Base-by-base conservation (phyloP, 768 basidiomycete genomes). In the Xanthoconium purpureum region DNA sequence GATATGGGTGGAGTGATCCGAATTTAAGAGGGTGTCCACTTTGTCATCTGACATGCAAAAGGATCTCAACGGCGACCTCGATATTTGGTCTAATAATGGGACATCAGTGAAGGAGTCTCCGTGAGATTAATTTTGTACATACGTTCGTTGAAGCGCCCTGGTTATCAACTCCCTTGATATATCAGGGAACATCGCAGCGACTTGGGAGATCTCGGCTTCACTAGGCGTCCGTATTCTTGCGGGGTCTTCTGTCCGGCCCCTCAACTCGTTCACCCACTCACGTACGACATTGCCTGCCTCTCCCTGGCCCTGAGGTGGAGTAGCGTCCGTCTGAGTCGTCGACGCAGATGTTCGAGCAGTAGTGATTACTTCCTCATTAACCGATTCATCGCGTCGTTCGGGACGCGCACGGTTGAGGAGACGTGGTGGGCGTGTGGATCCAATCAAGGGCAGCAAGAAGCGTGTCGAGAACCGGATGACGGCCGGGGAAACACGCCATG, bases 161-260 rank as follows among this genome's bases (percentile, higher is more conserved):
- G 94, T 79, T 11, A 95, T 75, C 24, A 84, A 79, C 49, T 91
- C 88, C 47, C 91, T 78, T 37, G 82, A 80, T 30, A 90, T 66
- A 66, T 89, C 83, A 20, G 94, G 93, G 67, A 97, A 97, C 88
- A 97, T 94, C 47, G 73, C 78, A 45, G 82, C 81, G 52, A 95
- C 64, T 46, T 89, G 84, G 9, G 76, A 70, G 50, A 95, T 89
- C 71, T 96, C 94, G 29, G 81, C 76, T 36, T 92, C 89, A 28
- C 80, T 79, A 2, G 91, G 89, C 12, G 85, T 84, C 40, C 89
- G 79, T 50, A 90, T 78, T 20, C 84, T 83, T 32, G 81, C 77
- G 18, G 78, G 74, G 44, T 80, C 78, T 18, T 80, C 82, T 30
- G 78, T 69, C 53, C 84, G 72, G 6, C 90, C 89, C 2, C 89